phyloP scores from a whole-genome alignment of 441 rosid species.

The Populus hybrid region DNA sequence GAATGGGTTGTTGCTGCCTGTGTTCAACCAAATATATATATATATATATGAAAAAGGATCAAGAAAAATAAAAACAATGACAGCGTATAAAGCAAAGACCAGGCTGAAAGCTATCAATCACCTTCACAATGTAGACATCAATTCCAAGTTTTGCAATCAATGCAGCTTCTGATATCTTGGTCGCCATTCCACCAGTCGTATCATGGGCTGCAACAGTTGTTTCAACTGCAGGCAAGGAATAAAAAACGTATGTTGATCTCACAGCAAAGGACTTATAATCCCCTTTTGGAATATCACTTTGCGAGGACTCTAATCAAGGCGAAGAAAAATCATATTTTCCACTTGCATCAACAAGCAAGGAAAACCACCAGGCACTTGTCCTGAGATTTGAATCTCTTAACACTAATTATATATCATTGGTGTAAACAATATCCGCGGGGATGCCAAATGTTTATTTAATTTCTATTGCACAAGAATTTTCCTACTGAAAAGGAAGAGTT shows the following conservation, averaged over 20 bases:
- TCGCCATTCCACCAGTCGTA: conserved; percentile 91
- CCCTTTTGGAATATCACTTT: not conserved
- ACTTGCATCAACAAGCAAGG: not conserved
- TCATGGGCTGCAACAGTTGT: conserved; percentile 84
- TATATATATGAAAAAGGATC: no score
- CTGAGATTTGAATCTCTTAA: not conserved
- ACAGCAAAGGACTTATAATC: not conserved
- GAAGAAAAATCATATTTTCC: not conserved
- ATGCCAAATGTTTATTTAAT: not conserved
- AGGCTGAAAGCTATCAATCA: conserved; percentile 18
- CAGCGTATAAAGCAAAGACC: not conserved
- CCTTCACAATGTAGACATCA: conserved; percentile 92
- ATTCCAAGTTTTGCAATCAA: conserved; percentile 85
- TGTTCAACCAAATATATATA: not conserved
- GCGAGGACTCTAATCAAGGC: not conserved
- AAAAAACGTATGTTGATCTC: not conserved
- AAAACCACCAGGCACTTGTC: not conserved
- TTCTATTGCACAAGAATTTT: not conserved
- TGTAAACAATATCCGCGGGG: not conserved
- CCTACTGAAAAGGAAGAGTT: not conserved
- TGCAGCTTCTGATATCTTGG: conserved; percentile 91
- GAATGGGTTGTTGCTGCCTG: conserved; percentile 72
- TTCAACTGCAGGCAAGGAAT: conserved; percentile 46
- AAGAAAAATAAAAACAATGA: not conserved
- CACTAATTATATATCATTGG: not conserved